Base-by-base conservation (phyloP, 768 basidiomycete species). In the Termitomyces titanicus region DNA sequence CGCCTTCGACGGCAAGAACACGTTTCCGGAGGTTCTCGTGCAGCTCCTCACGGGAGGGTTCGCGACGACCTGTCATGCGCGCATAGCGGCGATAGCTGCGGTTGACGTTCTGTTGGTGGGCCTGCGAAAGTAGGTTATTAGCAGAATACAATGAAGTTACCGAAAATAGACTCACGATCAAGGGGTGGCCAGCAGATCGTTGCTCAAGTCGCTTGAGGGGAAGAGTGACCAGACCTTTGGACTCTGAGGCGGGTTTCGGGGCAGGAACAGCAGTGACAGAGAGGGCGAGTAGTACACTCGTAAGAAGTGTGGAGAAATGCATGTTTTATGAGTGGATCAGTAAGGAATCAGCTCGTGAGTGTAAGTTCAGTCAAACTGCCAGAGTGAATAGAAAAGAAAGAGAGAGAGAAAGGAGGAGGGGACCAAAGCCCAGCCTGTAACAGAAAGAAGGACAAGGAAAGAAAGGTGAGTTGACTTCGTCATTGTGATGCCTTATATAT, bases 41-140 rank as follows among this genome's bases (percentile, higher is more conserved):
- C 49, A 89, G 77, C 15, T 77, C 72, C 24, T 73, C 71, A 13
- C 72, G 72, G 20, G 79, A 73, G 6, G 85, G 85, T 8, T 65
- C 76, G 20, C 71, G 70, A 37, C 79, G 80, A 13, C 86, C 82
- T 4, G 81, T 81, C 83, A 91, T 87, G 47, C 79, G 83, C 8
- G 88, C 86, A 48, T 84, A 77, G 50, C 89, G 86, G 54, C 75
- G 78, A 51, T 80, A 70, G 50, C 79, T 76, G 47, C 82, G 84
- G 68, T 89, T 91, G 58, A 87, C 79, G 62, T 84, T 77, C 68
- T 86, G 89, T 67, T 90, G 88, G 33, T 85, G 69, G 43, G 79
- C 67, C 89, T 92, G 63, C 24, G 40, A 18, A 4, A 55, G 3
- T 9, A 24, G 20, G 31, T 42, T 55, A 33, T 50, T 42, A 51